Conservation (phyloP, 2,329 filamentous ascomycete genomes). For the Aspergillus sp. region DNA sequence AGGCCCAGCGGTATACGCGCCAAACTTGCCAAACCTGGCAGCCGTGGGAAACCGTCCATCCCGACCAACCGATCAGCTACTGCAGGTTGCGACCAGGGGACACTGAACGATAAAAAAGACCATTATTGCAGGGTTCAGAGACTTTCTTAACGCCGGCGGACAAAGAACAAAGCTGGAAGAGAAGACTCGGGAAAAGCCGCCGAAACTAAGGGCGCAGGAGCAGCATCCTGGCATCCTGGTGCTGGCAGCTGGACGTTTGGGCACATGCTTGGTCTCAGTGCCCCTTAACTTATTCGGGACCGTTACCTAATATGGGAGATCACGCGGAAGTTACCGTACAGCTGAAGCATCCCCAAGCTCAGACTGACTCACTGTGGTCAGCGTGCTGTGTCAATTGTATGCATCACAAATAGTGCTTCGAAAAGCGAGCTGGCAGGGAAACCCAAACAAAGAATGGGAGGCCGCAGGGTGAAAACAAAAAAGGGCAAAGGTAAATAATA, state of each 20-base stretch:
- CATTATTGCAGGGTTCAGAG: neutral
- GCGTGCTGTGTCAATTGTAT: neutral
- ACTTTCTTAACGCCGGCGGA: neutral
- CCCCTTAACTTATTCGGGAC: neutral
- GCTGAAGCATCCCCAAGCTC: no score
- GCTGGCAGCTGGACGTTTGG: neutral
- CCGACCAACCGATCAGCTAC: neutral
- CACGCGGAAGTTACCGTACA: neutral
- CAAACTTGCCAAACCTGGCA: neutral
- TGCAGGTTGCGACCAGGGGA: neutral
- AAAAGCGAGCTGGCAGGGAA: neutral
- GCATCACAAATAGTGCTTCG: neutral
- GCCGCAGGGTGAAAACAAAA: neutral
- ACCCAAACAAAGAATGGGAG: neutral
- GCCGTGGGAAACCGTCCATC: no score
- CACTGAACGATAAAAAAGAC: neutral
- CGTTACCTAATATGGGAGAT: neutral
- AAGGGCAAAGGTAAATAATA: neutral
- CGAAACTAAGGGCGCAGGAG: constrained; percentile 1
- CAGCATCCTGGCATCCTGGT: neutral
- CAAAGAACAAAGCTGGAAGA: neutral
- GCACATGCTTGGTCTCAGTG: neutral
- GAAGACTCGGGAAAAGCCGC: constrained; percentile 6
- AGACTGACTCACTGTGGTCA: no score
- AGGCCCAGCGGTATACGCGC: neutral